These are phyloP conservation scores for Hamamelis virginiana DNA, from an alignment of 164 flowering plant species.

Conservation along the genomic window DNA sequence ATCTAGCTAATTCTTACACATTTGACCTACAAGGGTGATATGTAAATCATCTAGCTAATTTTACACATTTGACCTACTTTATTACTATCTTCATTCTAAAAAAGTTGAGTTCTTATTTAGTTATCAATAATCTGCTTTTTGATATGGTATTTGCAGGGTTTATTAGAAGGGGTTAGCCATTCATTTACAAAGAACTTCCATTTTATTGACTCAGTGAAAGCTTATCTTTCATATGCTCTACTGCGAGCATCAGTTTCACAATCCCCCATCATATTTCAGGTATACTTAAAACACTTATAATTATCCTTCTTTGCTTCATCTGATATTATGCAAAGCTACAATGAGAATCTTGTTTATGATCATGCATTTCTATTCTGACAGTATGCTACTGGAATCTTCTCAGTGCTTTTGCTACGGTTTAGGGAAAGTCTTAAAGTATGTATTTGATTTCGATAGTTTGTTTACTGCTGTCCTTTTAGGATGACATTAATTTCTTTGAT, in stretches of 20 bases:
- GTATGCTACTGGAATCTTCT: conserved; percentile 93
- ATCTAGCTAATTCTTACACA: background rate
- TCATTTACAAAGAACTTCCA: conserved; percentile 89
- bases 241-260: conserved; percentile 91
- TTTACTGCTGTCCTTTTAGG: background rate
- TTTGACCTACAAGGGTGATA: background rate
- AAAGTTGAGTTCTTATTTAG: background rate
- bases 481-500: conserved; percentile 1
- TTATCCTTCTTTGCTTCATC: conserved; percentile 8
- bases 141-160: conserved; percentile 53
- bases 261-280: conserved; percentile 88
- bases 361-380: conserved; percentile 32
- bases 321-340: background rate
- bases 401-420: conserved; percentile 83
- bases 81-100: background rate
- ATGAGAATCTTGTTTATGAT: conserved; percentile 7
- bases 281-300: conserved; percentile 19
- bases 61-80: conserved; percentile 1
- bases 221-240: conserved; percentile 93
- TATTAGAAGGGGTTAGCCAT: conserved; percentile 87
- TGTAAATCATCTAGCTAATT: background rate
- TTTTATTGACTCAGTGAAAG: conserved; percentile 95
- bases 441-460: conserved; percentile 1
- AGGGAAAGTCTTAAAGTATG: conserved; percentile 93
- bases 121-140: background rate